phyloP scores from a whole-genome alignment of 2,329 filamentous ascomycete species.

The Emydomyces testavorans region DNA sequence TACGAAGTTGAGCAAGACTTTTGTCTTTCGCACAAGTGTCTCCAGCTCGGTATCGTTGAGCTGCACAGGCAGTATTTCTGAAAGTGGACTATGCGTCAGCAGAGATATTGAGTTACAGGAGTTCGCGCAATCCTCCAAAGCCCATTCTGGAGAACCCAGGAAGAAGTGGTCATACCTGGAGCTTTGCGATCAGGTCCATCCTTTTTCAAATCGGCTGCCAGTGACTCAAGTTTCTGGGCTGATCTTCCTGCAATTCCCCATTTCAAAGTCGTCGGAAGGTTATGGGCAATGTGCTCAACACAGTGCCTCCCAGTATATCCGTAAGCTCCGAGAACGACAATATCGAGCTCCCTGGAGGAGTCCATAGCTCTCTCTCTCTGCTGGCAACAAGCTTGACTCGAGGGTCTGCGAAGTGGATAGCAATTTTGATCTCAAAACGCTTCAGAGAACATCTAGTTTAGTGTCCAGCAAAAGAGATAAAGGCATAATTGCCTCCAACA shows the following conservation, averaged over 20 bases:
- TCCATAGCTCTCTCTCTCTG: conserved; percentile 10
- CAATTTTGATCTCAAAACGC: too few relatives aligned
- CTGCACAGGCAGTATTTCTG: conserved; percentile 38
- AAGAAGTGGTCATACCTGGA: conserved; percentile 46
- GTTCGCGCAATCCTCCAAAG: too few relatives aligned
- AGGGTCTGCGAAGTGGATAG: too few relatives aligned
- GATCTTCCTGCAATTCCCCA: conserved; percentile 85
- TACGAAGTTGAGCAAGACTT: conserved; percentile 49
- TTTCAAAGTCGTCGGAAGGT: conserved; percentile 62
- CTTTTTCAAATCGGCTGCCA: conserved; percentile 55
- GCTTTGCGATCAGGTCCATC: conserved; percentile 57
- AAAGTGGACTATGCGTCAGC: background rate
- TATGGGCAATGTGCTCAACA: conserved; percentile 60
- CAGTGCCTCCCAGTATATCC: conserved; percentile 76
- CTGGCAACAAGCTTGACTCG: too few relatives aligned
- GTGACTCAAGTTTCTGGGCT: conserved; percentile 56
- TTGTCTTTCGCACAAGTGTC: conserved; percentile 44
- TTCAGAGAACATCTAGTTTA: too few relatives aligned
- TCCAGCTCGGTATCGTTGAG: conserved; percentile 42
- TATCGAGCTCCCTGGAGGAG: conserved; percentile 46
- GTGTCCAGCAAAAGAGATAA: too few relatives aligned
- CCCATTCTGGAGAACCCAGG: background rate
- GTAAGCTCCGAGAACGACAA: conserved; percentile 56
- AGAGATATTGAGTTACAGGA: background rate
- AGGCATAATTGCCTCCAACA: too few relatives aligned